Evolutionary conservation across 202 grass and related monocot genomes (phyloP), one percentile per base, ranked within the genome.

Genomic region (Miscanthus sacchariflorus): DNA sequence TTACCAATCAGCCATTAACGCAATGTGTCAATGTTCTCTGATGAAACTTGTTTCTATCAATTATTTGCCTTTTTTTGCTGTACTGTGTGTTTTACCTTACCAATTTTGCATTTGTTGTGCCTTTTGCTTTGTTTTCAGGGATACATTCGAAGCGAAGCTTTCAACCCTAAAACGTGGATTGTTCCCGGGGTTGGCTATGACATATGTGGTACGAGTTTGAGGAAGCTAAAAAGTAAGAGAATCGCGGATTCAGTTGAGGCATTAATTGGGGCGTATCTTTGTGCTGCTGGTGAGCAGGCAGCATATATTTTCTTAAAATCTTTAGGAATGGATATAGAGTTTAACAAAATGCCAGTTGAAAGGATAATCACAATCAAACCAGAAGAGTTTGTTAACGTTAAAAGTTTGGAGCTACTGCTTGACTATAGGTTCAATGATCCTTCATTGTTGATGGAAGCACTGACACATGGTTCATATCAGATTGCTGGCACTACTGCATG

Each of bases 191-290:
- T 92, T 84, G 70, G 25, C 64, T 83, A 69, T 67, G 84, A 83
- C 24, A 28, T 14, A 25, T 46, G 70, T 81, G 70, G 27, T 36
- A 59, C 38, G 15, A 87, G 58, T 27, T 1, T 65, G 63, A 65
- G 63, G 63, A 65, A 65, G 63, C 11, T 65, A 4, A 93, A 90
- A 91, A 88, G 91, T 76, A 95, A 98, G 74, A 78, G 59, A 27
- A 90, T 98, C n/a, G 95, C 95, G 7, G 95, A 98, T 92, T 46
- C 80, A 14, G 83, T 95, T 23, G 95, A 98, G 35, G 91, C 95
- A 25, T 74, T 98, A 50, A 95, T 95, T 50, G 95, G 95, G 56
- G 86, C 82, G 5, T 92, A 72, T 79, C 91, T 98, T 68, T 86
- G 52, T 77, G 72, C 80, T 81, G 68, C 73, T 66, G 91, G 93